phyloP scores from a whole-genome alignment of 1,284 basidiomycete species.

The Malassezia vespertilionis region DNA sequence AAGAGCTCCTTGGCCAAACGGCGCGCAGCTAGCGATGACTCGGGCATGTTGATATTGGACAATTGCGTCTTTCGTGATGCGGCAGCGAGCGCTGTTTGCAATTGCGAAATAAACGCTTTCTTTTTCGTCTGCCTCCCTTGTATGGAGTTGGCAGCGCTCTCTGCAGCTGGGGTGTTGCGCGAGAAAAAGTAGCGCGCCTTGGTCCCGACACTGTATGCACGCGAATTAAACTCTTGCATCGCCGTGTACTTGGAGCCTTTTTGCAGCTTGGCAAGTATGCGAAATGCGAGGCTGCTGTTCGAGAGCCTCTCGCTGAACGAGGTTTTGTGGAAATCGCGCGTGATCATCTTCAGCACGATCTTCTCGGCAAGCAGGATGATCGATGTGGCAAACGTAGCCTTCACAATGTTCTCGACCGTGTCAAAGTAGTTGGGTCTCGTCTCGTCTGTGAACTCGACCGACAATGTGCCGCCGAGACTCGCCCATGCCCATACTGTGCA shows the following conservation, averaged over 20 bases:
- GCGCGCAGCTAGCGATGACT: constrained; percentile 59
- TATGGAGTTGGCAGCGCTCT: neutral
- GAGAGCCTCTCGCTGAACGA: constrained; percentile 40
- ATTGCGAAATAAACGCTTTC: constrained; percentile 16
- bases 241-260: neutral
- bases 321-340: constrained; percentile 44
- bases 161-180: neutral
- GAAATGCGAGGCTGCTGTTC: constrained; percentile 32
- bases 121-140: neutral
- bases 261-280: constrained; percentile 37
- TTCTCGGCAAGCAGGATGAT: constrained; percentile 38
- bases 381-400: constrained; percentile 34
- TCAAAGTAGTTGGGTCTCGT: constrained; percentile 12
- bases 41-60: constrained; percentile 27
- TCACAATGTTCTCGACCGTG: constrained; percentile 14
- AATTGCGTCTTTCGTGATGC: constrained; percentile 44
- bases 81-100: constrained; percentile 27
- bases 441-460: constrained; percentile 22
- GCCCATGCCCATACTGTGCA: constrained; percentile 45
- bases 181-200: neutral
- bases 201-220: constrained; percentile 23
- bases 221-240: constrained; percentile 6
- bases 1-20: constrained; percentile 66
- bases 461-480: constrained; percentile 34
- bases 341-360: constrained; percentile 28